Base-by-base conservation (phyloP, 371 early-diverging fungal species). In the Mortierella sp. region DNA sequence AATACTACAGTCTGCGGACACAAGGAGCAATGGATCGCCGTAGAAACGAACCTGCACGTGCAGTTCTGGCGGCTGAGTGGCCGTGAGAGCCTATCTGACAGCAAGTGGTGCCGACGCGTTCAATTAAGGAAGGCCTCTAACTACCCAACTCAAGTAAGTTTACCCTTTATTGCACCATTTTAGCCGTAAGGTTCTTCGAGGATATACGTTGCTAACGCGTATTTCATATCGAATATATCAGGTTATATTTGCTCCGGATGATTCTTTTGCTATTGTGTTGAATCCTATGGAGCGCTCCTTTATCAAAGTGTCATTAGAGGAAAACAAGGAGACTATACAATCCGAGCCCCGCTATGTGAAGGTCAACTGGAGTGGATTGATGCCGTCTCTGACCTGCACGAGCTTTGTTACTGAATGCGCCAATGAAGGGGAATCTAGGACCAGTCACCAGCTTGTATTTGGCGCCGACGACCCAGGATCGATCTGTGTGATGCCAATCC, bases 171-270 rank as follows among this genome's bases (percentile, higher is more conserved):
- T 26, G 30, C 49, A 5, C n/a, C 14, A 62, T 3, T 49, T 20
- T 49, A 32, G 2, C 8, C 14, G 28, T 30, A 9, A 16, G 10
- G 39, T 64, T 49, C 26, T 22, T n/a, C 55, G 5, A 4, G 40
- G 16, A 3, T 57, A 10, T 3, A 22, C 10, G 22, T 32, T 37
- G 30, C 24, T 10, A 8, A 30, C n/a, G 32, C 55, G 10, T 35
- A 6, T 57, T 16, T n/a, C 54, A 1, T 16, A 11, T 39, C 8
- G 40, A 8, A 3, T 28, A 22, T 51, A 26, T 1, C 62, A 78
- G 78, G 16, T 73, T 24, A 12, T 73, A 11, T 78, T 70, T 63
- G 74, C 78, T 20, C 66, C 73, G 1, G 69, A 78, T 54, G 78
- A 78, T 32, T 62, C 67, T 18, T 78, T 73, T 40, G 78, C 73